Base-by-base conservation (phyloP, 1,284 basidiomycete species). In the Hemileia vastatrix region DNA sequence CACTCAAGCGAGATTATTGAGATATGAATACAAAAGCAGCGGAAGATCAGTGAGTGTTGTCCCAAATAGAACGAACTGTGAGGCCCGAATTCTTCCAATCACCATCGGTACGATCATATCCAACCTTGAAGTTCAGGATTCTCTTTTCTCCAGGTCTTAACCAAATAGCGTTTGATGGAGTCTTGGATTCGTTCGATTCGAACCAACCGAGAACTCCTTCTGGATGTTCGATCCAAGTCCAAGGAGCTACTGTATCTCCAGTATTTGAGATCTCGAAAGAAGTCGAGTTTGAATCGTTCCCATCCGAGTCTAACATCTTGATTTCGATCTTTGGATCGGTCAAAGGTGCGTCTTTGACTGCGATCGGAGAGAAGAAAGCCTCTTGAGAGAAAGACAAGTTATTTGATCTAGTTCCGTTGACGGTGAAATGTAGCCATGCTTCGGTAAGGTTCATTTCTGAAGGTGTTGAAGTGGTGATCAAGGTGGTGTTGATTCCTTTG, bases 181-280 rank as follows among this genome's bases (percentile, higher is more conserved):
- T 52, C 1, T 3, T 18, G 18, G n/a, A 24, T 48, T 60, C n/a
- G n/a, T n/a, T n/a, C n/a, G n/a, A n/a, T n/a, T n/a, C 74, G 69
- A 84, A 84, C 54, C 79, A 77, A 1, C 83, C 83, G 2, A 83
- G 72, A 0, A 80, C 82, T 13, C 80, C 80, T 0, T 76, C 73
- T 0, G 82, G 82, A 70, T 83, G 82, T 60, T 84, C 82, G 3
- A 84, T 70, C 81, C 81, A 84, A 2, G 83, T 79, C 79, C 80
- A 83, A 2, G 79, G 76, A 0, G 80, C 81, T 3, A 83, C 82
- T 2, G 81, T 81, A 4, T 80, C 79, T 55, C 75, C 72, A 1
- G 82, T 81, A 4, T n/a, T n/a, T n/a, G n/a, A n/a, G n/a, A n/a
- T n/a, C n/a, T n/a, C n/a, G n/a, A 81, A 82, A 4, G 83, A 70